Evolutionary conservation across 2,329 filamentous ascomycete genomes (phyloP).

Genomic region (Coniella lustricola): DNA sequence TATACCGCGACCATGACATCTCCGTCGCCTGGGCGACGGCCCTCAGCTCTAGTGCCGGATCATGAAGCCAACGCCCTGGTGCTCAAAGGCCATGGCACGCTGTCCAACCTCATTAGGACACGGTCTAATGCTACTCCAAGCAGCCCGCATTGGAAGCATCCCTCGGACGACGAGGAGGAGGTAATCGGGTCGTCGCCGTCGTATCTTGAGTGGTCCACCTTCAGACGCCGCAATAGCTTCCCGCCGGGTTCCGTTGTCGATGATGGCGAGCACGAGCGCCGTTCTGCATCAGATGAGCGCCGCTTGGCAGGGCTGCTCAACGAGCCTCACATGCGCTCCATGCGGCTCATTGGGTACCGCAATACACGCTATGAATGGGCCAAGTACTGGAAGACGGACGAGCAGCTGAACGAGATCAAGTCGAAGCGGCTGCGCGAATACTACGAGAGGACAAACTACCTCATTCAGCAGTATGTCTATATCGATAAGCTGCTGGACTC

Average conservation of each 20-base stretch:
- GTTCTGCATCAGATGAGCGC: conserved; percentile 45
- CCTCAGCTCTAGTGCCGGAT: conserved; percentile 26
- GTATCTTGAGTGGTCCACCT: conserved; percentile 15
- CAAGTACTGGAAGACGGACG: conserved; percentile 75
- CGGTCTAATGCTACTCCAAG: conserved; percentile 29
- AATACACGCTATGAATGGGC: conserved; percentile 85
- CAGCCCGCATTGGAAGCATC: conserved; percentile 8
- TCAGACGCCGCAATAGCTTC: conserved; percentile 13
- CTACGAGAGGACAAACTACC: conserved; percentile 81
- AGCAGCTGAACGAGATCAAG: conserved; percentile 63
- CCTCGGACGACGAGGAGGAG: conserved; percentile 15
- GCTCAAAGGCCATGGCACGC: conserved; percentile 26
- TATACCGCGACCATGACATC: conserved; percentile 46
- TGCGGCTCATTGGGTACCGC: conserved; percentile 80
- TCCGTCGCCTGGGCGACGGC: conserved; percentile 18
- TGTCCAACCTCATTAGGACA: conserved; percentile 39
- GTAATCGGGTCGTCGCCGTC: background rate
- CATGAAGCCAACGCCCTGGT: conserved; percentile 50
- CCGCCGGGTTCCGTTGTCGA: conserved; percentile 3
- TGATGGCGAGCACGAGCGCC: conserved; percentile 35
- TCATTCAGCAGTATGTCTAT: conserved; percentile 88
- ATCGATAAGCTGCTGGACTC: conserved; percentile 89
- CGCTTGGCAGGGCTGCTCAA: conserved; percentile 53
- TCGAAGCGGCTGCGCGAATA: conserved; percentile 67
- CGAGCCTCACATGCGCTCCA: conserved; percentile 70